phyloP scores from a whole-genome alignment of 2,329 filamentous ascomycete genomes.

The Penicillium digitatum region DNA sequence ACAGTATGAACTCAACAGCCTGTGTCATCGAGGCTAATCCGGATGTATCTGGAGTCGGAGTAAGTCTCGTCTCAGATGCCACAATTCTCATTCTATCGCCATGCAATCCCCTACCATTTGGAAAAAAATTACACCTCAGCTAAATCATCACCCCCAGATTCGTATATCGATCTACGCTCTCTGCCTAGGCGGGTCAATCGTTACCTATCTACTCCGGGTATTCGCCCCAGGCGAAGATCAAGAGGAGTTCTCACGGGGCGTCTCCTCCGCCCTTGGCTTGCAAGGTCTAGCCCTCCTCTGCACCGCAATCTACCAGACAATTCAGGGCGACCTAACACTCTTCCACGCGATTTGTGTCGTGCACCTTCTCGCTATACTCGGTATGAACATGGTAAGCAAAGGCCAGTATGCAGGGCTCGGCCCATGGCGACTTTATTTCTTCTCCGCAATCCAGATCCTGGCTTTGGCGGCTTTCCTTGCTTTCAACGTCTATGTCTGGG shows the following conservation, averaged over 20 bases:
- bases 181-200: slow-evolving; percentile 16
- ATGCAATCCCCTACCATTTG: neutral
- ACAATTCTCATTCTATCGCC: neutral
- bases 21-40: slow-evolving; percentile 17
- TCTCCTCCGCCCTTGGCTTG: slow-evolving; percentile 17
- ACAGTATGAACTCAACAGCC: slow-evolving; percentile 13
- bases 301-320: slow-evolving; percentile 19
- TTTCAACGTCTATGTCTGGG: slow-evolving; percentile 18
- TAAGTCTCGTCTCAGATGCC: slow-evolving; percentile 3
- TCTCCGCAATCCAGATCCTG: slow-evolving; percentile 9
- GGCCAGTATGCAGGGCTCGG: slow-evolving; percentile 16
- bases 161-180: slow-evolving; percentile 18
- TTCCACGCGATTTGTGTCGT: slow-evolving; percentile 21
- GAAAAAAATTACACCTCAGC: neutral
- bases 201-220: slow-evolving; percentile 14
- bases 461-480: slow-evolving; percentile 11
- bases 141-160: slow-evolving; percentile 8
- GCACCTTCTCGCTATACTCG: slow-evolving; percentile 16
- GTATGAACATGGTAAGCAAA: slow-evolving; percentile 16
- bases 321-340: slow-evolving; percentile 15
- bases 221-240: slow-evolving; percentile 15
- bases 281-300: slow-evolving; percentile 19
- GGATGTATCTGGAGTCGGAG: slow-evolving; percentile 15
- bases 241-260: slow-evolving; percentile 16
- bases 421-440: slow-evolving; percentile 17